These are phyloP conservation scores for Fusarium heterosporum DNA, from an alignment of 2,329 filamentous ascomycete species.

Conservation along the genomic window DNA sequence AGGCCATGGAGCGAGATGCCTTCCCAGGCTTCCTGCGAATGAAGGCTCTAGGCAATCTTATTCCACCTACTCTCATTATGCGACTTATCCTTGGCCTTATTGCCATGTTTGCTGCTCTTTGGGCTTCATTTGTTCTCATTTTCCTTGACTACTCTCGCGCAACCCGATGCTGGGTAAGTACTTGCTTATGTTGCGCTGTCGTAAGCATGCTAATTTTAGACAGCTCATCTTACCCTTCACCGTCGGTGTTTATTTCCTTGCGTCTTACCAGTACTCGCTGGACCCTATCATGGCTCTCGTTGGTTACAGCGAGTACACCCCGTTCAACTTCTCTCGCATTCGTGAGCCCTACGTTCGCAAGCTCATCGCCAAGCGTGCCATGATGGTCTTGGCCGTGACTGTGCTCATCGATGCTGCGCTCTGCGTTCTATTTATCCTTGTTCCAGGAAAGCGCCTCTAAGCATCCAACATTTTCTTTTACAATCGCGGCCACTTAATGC, in stretches of 20 bases:
- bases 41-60: conserved; percentile 95
- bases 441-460: conserved; percentile 86
- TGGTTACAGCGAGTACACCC: conserved; percentile 96
- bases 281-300: conserved; percentile 89
- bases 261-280: conserved; percentile 94
- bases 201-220: conserved; percentile 23
- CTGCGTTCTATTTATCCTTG: conserved; percentile 91
- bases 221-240: conserved; percentile 87
- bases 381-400: conserved; percentile 83
- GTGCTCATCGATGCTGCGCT: conserved; percentile 82
- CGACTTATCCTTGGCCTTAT: conserved; percentile 84
- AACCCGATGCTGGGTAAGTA: conserved; percentile 85
- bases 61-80: conserved; percentile 88
- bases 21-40: conserved; percentile 95
- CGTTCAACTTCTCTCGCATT: conserved; percentile 89
- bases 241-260: conserved; percentile 86
- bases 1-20: conserved; percentile 99
- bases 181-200: not conserved
- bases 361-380: conserved; percentile 83
- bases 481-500: conserved; percentile 41
- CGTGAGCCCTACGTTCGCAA: conserved; percentile 91
- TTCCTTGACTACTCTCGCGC: conserved; percentile 82
- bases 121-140: conserved; percentile 93
- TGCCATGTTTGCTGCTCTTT: conserved; percentile 90
- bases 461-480: conserved; percentile 1